Base-by-base conservation (phyloP, 2,329 filamentous ascomycete species). In the Truncatella angustata region DNA sequence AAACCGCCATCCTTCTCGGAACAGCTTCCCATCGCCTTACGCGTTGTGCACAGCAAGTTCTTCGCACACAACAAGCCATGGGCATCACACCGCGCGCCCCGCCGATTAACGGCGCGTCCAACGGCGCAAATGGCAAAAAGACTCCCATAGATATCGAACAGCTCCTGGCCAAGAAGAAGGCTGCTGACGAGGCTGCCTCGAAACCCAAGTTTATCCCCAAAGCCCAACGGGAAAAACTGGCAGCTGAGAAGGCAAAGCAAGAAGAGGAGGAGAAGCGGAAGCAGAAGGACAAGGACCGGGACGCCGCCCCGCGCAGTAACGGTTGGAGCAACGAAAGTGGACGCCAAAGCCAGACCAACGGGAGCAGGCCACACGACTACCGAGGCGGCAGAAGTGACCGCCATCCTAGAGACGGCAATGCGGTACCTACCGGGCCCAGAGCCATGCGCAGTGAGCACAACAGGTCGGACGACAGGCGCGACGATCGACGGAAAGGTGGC, bases 191-290 rank as follows among this genome's bases (percentile, higher is more conserved):
- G 32, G 90, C 88, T 14, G 87, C 90, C 9, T 82, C 90, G 51
- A 96, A 94, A 77, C 91, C 91, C 4, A 92, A 90, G 70, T 93
- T 91, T 61, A 67, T 91, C 18, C 85, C 86, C 3, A 90, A 85
- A 73, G 84, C 84, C n/a, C 80, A 91, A 66, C 79, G 88, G 50
- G 88, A 91, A 63, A 79, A 81, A 51, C 67, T 90, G 45, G 87
- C 86, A 20, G 70, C 87, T 14, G 86, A 90, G 62, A 89, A 88
- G 69, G 79, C 86, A 45, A 78, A 80, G 34, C 88, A 90, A 58
- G 88, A 93, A 63, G 83, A 87, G 54, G 60, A 70, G 42, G 59
- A 59, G 53, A 56, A 64, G 50, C 56, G 50, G 45, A 40, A 45
- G 16, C 55, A 56, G 62, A 50, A 60, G 60, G 57, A 62, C 30